Percentiles rank a stretch among this genome's conserved stretches.
These are phyloP conservation scores for Kernera saxatilis DNA, from an alignment of 345 rosid species.

Conservation along the genomic window DNA sequence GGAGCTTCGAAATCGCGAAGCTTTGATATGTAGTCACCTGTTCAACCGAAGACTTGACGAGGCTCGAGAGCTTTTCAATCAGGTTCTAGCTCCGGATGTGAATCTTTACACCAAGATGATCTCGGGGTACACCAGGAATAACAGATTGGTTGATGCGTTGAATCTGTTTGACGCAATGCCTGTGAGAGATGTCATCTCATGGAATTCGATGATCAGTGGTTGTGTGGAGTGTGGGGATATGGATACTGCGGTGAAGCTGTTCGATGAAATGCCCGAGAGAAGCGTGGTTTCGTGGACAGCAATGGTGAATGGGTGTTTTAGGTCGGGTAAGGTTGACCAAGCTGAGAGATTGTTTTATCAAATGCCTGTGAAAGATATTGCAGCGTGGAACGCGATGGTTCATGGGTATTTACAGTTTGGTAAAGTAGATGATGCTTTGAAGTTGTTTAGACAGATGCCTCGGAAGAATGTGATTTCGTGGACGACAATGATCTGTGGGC, in stretches of 20 bases:
- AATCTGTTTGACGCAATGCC: slow-evolving; percentile 45
- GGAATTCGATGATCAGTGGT: slow-evolving; percentile 70
- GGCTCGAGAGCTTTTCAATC: slow-evolving; percentile 40
- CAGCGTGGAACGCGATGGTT: slow-evolving; percentile 73
- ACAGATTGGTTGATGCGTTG: slow-evolving; percentile 46
- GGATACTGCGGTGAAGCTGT: slow-evolving; percentile 36
- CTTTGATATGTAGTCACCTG: slow-evolving; percentile 38
- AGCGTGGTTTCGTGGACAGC: slow-evolving; percentile 72
- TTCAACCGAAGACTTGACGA: slow-evolving; percentile 34
- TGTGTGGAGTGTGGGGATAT: slow-evolving; percentile 60
- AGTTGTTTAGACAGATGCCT: slow-evolving; percentile 59
- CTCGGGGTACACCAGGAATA: slow-evolving; percentile 28
- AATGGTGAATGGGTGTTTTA: slow-evolving; percentile 60
- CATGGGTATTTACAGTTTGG: slow-evolving; percentile 55
- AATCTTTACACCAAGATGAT: slow-evolving; percentile 59
- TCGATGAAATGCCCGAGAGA: slow-evolving; percentile 63
- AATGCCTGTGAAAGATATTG: slow-evolving; percentile 58
- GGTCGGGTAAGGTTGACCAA: slow-evolving; percentile 41
- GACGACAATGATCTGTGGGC: slow-evolving; percentile 80
- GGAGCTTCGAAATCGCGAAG: slow-evolving; percentile 23
- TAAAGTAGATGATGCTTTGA: slow-evolving; percentile 46
- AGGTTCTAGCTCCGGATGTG: slow-evolving; percentile 37
- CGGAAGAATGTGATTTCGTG: slow-evolving; percentile 60
- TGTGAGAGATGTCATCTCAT: slow-evolving; percentile 46
- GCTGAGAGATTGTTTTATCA: slow-evolving; percentile 53